These are phyloP conservation scores for Colletotrichum sublineola DNA, from an alignment of 2,329 filamentous ascomycete genomes.

Conservation along the genomic window DNA sequence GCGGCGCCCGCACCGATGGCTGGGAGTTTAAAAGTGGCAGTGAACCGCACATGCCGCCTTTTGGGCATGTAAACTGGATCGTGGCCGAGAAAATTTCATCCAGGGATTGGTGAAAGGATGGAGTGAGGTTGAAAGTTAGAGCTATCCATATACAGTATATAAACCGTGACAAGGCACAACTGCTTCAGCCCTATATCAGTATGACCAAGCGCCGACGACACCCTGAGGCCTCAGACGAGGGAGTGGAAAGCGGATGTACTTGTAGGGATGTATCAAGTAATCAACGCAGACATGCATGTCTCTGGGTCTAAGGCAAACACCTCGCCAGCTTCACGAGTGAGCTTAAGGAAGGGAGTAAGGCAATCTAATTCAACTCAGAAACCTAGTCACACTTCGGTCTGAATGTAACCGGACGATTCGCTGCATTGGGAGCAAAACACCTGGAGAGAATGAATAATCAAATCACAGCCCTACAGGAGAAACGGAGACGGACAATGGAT, in stretches of 20 bases:
- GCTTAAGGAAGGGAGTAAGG: not conserved
- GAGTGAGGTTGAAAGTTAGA: not conserved
- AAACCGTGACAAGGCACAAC: not conserved
- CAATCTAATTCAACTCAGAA: not conserved
- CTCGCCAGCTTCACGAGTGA: not conserved
- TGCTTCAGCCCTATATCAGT: not conserved
- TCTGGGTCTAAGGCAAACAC: not conserved
- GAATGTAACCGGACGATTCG: not conserved
- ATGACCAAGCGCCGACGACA: not conserved
- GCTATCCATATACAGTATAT: not conserved
- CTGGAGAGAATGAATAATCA: too few relatives aligned
- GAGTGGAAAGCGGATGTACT: not conserved
- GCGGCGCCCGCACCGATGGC: conserved; percentile 58
- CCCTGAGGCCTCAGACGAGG: too few relatives aligned
- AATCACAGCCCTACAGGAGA: not conserved
- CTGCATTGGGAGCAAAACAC: accelerated
- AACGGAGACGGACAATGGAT: not conserved
- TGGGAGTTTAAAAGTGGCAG: conserved; percentile 66
- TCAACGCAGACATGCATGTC: not conserved
- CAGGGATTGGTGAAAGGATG: conserved; percentile 8
- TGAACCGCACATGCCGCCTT: conserved; percentile 63
- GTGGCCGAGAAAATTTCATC: conserved; percentile 48
- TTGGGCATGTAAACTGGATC: conserved; percentile 65
- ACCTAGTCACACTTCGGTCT: too few relatives aligned
- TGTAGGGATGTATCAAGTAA: not conserved